Conservation (phyloP, 78 protist genomes). For the Polysphondylium violaceum region DNA sequence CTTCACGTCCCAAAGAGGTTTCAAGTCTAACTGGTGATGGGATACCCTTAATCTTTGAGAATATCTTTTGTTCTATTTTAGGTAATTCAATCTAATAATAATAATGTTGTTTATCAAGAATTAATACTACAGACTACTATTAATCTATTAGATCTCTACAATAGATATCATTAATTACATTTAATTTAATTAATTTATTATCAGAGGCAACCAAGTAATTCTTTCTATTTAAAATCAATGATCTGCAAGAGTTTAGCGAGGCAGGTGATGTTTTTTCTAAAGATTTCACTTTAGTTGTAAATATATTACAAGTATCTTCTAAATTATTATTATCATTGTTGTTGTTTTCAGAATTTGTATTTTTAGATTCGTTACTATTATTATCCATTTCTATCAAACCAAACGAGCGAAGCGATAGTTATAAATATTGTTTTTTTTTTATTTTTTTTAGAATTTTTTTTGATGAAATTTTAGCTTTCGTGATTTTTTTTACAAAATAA, state of each 20-base stretch:
- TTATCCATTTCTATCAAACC: too few species aligned
- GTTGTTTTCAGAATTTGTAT: too few species aligned
- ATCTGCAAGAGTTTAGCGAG: slow-evolving; percentile 32
- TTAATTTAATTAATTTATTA: slow-evolving; percentile 9
- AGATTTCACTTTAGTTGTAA: slow-evolving; percentile 33
- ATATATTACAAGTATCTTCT: slow-evolving; percentile 45
- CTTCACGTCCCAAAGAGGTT: background rate
- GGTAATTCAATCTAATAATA: slow-evolving; percentile 39
- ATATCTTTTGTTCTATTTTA: background rate
- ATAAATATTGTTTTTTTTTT: too few species aligned
- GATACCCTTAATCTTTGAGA: slow-evolving; percentile 64
- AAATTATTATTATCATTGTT: too few species aligned
- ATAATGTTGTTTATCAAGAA: background rate
- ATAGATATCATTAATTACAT: background rate
- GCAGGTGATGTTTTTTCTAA: slow-evolving; percentile 51
- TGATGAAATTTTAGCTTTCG: too few species aligned
- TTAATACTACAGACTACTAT: background rate
- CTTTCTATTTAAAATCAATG: slow-evolving; percentile 2
- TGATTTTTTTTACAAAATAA: too few species aligned
- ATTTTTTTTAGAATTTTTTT: too few species aligned
- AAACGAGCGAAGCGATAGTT: too few species aligned
- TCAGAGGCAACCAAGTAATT: slow-evolving; percentile 10
- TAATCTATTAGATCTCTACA: background rate
- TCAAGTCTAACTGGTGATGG: slow-evolving; percentile 58
- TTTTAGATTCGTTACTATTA: too few species aligned